Base-by-base conservation (phyloP, 106 monocot species). In the Dendrobium officinale region DNA sequence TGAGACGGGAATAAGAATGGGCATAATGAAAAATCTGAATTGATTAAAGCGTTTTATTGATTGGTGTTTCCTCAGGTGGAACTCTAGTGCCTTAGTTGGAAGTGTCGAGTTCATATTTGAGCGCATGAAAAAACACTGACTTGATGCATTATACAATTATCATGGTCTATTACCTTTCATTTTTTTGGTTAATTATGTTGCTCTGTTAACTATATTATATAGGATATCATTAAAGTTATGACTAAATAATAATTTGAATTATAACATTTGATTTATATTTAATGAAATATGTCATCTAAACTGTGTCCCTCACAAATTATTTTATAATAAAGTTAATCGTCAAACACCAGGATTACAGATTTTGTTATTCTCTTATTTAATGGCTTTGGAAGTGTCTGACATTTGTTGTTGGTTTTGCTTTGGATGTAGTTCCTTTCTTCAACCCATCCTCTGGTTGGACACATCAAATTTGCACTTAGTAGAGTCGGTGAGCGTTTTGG, bases 371-470 rank as follows among this genome's bases (percentile, higher is more conserved):
- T 70, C 37, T 70, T 44, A 8, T 74, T 72, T 72, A 33, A 37
- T 72, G 16, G 72, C 72, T 72, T 10, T 72, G 16, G 2, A 13
- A 55, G 29, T 78, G 42, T 6, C 78, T 83, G 42, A 55, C 42
- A 82, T 79, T 49, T 55, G 29, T 80, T 40, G 67, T 11, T 55
- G 85, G 19, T 75, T 82, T 44, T 82, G 29, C 78, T 82, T 83
- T 66, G 9, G 29, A 26, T 48, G 9, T 74, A 94, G 92, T 91
- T 99, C 82, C 91, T 91, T 40, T 91, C 79, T 44, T 91, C 98
- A 44, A 42, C 84, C 73, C 95, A 99, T 91, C 98, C 98, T 40
- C 80, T 99, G 72, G 79, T 84, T 47, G 82, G 87, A 31, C 98
- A 99, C 81, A 79, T 99, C 64, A 87, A 80, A 93, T 84, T 79